Evolutionary conservation across 2,329 filamentous ascomycete species (phyloP), one percentile per base, ranked within the genome.

Genomic region (Catunica adiposa): DNA sequence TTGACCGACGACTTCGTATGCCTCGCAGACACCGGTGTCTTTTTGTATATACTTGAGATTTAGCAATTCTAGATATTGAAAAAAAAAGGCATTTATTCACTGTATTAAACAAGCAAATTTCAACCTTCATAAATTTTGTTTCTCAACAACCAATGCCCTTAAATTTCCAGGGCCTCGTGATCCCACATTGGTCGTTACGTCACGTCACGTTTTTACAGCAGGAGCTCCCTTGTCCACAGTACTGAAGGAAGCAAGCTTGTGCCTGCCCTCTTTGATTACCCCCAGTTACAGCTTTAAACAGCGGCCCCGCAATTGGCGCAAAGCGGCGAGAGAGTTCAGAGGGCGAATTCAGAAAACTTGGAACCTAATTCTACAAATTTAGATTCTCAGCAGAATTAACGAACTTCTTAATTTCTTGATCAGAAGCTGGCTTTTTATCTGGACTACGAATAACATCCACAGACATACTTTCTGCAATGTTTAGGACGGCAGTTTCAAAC

Each of bases 401-500:
- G 11, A 34, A 34, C 29, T 5, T 5, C 11, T 34, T 5, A 34
- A 34, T 11, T 34, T 34, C n/a, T n/a, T n/a, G n/a, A n/a, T n/a
- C n/a, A n/a, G n/a, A n/a, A n/a, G n/a, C n/a, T 34, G 29, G 29
- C 29, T 11, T 34, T 34, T 34, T 34, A 11, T 34, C 11, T 34
- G 5, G 5, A 34, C 11, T 34, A 34, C 38, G 15, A 42, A 42
- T 6, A 42, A 42, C 4, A 42, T 20, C 5, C 15, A 42, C 38
- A 42, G 6, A 42, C 1, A 48, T 23, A 23, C 11, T 23, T 22
- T 8, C 44, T 66, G 70, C 66, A 68, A 80, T 80, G 75, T 79
- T 79, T 63, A 72, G 76, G 68, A 75, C 76, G 63, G 75, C 76
- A 66, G 74, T 76, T 62, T 68, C 69, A 59, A 74, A 75, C 64